These are phyloP conservation scores for Capronia epimyces DNA, from an alignment of 2,329 filamentous ascomycete species.

Conservation along the genomic window DNA sequence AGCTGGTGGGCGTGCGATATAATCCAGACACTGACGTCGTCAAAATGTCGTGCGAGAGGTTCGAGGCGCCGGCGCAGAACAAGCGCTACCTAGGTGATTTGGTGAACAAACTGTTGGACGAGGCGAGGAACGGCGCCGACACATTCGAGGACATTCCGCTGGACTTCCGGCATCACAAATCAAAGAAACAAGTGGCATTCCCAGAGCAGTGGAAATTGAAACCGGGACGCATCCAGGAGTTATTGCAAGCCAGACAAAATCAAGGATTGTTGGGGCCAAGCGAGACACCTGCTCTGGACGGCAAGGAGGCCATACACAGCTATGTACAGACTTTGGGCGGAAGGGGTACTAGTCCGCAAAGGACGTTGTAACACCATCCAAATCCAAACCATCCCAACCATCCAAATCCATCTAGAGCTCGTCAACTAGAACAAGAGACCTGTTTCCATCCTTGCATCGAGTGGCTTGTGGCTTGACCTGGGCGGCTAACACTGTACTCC, in stretches of 20 bases:
- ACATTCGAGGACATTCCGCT: conserved; percentile 84
- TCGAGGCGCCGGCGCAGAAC: conserved; percentile 86
- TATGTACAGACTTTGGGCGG: conserved; percentile 15
- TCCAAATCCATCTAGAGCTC: neutral
- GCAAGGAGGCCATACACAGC: conserved; percentile 20
- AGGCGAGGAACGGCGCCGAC: conserved; percentile 72
- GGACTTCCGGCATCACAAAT: conserved; percentile 77
- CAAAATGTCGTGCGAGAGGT: conserved; percentile 87
- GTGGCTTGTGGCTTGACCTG: no score
- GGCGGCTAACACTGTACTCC: no score
- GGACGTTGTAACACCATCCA: conserved; percentile 13
- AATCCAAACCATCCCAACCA: conserved; percentile 3
- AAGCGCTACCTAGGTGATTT: conserved; percentile 87
- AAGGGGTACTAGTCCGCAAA: conserved; percentile 3
- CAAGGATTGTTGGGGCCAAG: conserved; percentile 52
- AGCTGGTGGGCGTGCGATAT: conserved; percentile 78
- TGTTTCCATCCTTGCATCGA: neutral
- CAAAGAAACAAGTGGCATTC: conserved; percentile 63
- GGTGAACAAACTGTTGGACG: conserved; percentile 64
- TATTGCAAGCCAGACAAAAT: conserved; percentile 47
- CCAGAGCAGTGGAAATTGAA: conserved; percentile 80
- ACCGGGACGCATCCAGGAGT: conserved; percentile 11
- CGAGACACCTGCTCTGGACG: conserved; percentile 32
- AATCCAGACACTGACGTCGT: conserved; percentile 76
- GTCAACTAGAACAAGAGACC: neutral